Conservation (phyloP, 345 rosid genomes). For the Sonneratia alba region DNA sequence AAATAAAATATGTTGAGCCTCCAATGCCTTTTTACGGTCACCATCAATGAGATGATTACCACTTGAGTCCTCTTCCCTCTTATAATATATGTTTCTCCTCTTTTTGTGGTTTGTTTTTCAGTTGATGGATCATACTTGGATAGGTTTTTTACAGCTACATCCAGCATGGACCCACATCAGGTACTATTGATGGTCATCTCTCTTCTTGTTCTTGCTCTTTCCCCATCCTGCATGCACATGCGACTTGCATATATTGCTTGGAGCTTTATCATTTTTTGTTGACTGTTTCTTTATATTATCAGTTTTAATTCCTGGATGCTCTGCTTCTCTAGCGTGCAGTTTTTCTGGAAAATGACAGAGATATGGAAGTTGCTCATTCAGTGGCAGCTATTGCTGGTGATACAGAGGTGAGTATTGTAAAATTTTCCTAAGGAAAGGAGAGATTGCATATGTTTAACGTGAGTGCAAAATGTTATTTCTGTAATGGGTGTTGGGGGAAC, state of each 20-base stretch:
- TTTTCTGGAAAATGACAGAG: conserved; percentile 68
- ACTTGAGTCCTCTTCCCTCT: not conserved
- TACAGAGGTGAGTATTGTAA: conserved; percentile 39
- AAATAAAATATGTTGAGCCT: not conserved
- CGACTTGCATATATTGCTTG: not conserved
- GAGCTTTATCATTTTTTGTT: conserved; percentile 1
- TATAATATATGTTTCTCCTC: not conserved
- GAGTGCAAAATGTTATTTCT: not conserved
- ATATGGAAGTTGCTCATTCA: conserved; percentile 86
- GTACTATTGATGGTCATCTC: conserved; percentile 19
- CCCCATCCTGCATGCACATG: not conserved
- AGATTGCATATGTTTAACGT: not conserved
- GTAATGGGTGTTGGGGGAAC: not conserved
- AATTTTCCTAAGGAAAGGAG: not conserved
- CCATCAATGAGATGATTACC: not conserved
- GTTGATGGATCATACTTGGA: conserved; percentile 78
- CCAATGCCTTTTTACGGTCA: not conserved
- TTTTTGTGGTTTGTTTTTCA: conserved; percentile 18
- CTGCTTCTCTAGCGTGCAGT: conserved; percentile 45
- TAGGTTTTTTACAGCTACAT: conserved; percentile 64
- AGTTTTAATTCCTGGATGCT: not conserved
- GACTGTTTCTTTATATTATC: conserved; percentile 4
- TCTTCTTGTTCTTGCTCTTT: not conserved
- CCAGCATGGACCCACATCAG: conserved; percentile 62
- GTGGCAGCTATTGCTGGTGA: conserved; percentile 86